A percentile compares a stretch with the other conserved stretches of the same genome.
phyloP scores from a whole-genome alignment of 2,329 filamentous ascomycete species.

The Colletotrichum nymphaeae region DNA sequence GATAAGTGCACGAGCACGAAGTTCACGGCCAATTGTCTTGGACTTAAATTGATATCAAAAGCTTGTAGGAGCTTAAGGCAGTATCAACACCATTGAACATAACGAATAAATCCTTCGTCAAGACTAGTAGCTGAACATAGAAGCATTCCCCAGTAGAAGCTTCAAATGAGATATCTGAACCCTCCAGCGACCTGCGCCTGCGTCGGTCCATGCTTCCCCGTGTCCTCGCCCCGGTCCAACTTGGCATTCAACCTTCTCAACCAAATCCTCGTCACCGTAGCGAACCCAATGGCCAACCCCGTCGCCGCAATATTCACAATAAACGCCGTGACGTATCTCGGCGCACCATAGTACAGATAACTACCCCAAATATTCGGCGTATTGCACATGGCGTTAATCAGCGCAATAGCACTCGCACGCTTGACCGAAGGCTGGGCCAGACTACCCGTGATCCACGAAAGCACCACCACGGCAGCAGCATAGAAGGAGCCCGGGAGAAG shows the following conservation, averaged over 20 bases:
- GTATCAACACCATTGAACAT: not conserved
- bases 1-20: no score
- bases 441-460: slow-evolving; percentile 44
- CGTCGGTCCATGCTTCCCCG: slow-evolving; percentile 43
- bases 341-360: slow-evolving; percentile 42
- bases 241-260: slow-evolving; percentile 42
- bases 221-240: slow-evolving; percentile 41
- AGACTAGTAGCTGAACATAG: not conserved
- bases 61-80: not conserved
- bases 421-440: slow-evolving; percentile 41
- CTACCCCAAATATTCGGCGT: slow-evolving; percentile 44
- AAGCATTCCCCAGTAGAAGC: no score
- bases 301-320: slow-evolving; percentile 43
- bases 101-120: not conserved
- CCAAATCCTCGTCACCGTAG: slow-evolving; percentile 41
- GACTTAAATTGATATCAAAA: no score
- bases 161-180: slow-evolving; percentile 41
- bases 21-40: no score
- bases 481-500: slow-evolving; percentile 50
- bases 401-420: slow-evolving; percentile 42
- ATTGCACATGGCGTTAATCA: slow-evolving; percentile 44
- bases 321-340: slow-evolving; percentile 42
- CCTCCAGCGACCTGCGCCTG: slow-evolving; percentile 41
- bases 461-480: slow-evolving; percentile 40
- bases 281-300: slow-evolving; percentile 42